Evolutionary conservation across 2,329 filamentous ascomycete species (phyloP).

Genomic region (Xylariaceae sp.): DNA sequence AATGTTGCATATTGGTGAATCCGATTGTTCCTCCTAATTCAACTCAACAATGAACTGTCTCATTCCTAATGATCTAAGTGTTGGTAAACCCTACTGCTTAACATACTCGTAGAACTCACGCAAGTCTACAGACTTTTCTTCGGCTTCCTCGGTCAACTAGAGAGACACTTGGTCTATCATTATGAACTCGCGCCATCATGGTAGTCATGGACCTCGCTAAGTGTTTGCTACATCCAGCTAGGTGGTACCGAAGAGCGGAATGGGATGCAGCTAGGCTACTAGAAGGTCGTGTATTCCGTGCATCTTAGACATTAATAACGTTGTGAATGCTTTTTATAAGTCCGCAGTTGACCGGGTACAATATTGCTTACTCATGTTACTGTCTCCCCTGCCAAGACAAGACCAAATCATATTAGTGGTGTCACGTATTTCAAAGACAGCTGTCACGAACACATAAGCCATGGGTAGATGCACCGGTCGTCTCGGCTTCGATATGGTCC

Average conservation of each 20-base stretch:
- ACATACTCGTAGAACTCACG: background rate
- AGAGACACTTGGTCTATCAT: background rate
- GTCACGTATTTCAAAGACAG: background rate
- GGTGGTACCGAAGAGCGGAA: background rate
- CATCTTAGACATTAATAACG: background rate
- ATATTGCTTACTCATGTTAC: background rate
- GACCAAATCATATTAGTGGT: background rate
- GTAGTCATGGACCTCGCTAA: background rate
- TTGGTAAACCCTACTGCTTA: background rate
- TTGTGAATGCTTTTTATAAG: background rate
- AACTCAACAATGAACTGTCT: background rate
- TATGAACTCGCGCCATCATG: background rate
- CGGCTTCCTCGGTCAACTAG: background rate
- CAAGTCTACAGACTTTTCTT: background rate
- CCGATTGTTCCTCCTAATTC: background rate
- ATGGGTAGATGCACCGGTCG: background rate
- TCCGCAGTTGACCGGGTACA: background rate
- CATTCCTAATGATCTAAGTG: background rate
- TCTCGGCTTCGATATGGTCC: too few species aligned
- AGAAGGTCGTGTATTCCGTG: too few species aligned
- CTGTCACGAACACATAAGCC: background rate
- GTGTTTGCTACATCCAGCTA: background rate
- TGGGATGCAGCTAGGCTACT: background rate
- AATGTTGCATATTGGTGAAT: background rate
- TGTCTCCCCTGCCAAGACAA: constrained; percentile 4